Conservation (phyloP, 495 filamentous ascomycete species). For the Neurospora discreta region DNA sequence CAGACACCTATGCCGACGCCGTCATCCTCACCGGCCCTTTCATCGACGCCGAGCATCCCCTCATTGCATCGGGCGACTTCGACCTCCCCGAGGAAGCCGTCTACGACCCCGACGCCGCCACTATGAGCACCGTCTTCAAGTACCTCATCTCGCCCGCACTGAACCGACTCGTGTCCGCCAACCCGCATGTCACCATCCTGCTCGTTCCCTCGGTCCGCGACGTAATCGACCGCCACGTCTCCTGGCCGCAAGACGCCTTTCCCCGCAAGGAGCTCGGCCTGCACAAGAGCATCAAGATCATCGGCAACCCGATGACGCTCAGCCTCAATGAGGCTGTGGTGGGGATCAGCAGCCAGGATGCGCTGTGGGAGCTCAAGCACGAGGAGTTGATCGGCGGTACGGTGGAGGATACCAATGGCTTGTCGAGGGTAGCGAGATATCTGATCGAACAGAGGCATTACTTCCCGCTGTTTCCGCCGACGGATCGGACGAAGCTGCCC, state of each 20-base stretch:
- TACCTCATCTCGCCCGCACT: constrained; percentile 61
- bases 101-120: constrained; percentile 62
- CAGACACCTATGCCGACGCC: constrained; percentile 63
- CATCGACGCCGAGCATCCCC: constrained; percentile 79
- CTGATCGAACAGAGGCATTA: constrained; percentile 83
- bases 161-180: constrained; percentile 48
- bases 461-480: constrained; percentile 77
- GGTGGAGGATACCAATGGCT: constrained; percentile 43
- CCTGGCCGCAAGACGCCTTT: constrained; percentile 83
- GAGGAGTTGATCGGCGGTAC: constrained; percentile 55
- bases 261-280: constrained; percentile 56
- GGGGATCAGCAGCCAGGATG: constrained; percentile 72
- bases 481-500: constrained; percentile 52
- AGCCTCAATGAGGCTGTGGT: constrained; percentile 75
- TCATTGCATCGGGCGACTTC: constrained; percentile 82
- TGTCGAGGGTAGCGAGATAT: constrained; percentile 57
- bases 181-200: constrained; percentile 70
- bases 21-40: constrained; percentile 79
- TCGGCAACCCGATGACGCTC: constrained; percentile 81
- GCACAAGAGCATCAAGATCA: constrained; percentile 59
- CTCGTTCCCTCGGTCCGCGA: constrained; percentile 84
- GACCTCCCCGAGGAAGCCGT: constrained; percentile 66
- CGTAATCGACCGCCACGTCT: constrained; percentile 66
- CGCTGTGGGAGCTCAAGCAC: constrained; percentile 65
- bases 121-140: constrained; percentile 73